Percentiles rank a stretch among this genome's conserved stretches.
Conservation (phyloP, 495 filamentous ascomycete species). For the Xylaria castorea region DNA sequence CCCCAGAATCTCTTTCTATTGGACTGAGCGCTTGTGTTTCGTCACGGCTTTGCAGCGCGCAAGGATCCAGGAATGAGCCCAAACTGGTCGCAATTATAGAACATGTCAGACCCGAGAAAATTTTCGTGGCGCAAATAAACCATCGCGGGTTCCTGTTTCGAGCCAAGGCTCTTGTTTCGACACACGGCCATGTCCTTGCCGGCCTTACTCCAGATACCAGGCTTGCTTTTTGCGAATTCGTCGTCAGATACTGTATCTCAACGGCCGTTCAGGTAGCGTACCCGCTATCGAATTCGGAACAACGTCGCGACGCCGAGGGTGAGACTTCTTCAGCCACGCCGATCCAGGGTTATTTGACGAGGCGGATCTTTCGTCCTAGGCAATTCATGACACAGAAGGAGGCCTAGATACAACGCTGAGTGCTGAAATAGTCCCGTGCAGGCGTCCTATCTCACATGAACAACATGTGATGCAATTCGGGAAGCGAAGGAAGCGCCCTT, state of each 20-base stretch:
- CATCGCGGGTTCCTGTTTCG: background rate
- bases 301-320: background rate
- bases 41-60: slow-evolving; percentile 1
- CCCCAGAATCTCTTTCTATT: background rate
- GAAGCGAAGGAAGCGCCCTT: background rate
- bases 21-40: slow-evolving; percentile 18
- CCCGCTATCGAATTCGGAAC: background rate
- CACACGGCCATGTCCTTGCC: slow-evolving; percentile 12
- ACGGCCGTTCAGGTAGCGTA: background rate
- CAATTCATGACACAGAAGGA: background rate
- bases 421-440: background rate
- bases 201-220: background rate
- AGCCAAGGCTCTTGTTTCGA: slow-evolving; percentile 11
- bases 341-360: slow-evolving; percentile 15
- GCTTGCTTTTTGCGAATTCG: background rate
- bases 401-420: background rate
- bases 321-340: slow-evolving; percentile 11
- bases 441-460: background rate
- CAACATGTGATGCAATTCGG: background rate
- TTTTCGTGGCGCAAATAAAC: slow-evolving; percentile 20
- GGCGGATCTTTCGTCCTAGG: slow-evolving; percentile 7
- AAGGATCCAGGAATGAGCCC: slow-evolving; percentile 11
- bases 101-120: slow-evolving; percentile 28
- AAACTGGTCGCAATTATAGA: slow-evolving; percentile 18
- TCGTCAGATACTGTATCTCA: background rate